A percentile compares a stretch with the other conserved stretches of the same genome.
phyloP scores from a whole-genome alignment of 108 stramenopile genomes.

The Skeletonema grethae region DNA sequence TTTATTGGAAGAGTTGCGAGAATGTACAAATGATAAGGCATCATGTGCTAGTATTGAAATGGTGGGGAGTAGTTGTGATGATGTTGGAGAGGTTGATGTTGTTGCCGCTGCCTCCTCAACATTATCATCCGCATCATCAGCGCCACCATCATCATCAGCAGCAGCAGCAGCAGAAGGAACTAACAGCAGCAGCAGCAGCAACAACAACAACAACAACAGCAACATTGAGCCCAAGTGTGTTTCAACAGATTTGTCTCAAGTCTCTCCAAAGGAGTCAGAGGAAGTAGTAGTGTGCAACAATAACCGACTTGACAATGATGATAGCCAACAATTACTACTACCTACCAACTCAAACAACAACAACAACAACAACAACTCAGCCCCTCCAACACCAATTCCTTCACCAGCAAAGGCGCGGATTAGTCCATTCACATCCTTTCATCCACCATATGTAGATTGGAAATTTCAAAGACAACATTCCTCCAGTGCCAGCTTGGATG shows the following conservation, averaged over 20 bases:
- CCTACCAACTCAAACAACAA: background rate
- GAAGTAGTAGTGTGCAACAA: background rate
- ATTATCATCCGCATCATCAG: background rate
- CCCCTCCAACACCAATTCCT: slow-evolving; percentile 14
- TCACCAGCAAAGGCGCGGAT: slow-evolving; percentile 19
- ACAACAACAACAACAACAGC: no score
- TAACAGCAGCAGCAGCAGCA: no score
- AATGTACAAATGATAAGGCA: slow-evolving; percentile 6
- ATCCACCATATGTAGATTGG: slow-evolving; percentile 31
- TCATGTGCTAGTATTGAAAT: background rate
- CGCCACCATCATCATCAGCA: background rate
- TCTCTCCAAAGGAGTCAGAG: slow-evolving; percentile 8
- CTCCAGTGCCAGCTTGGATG: slow-evolving; percentile 15
- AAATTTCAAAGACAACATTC: slow-evolving; percentile 43
- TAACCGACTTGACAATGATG: background rate
- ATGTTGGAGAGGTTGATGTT: slow-evolving; percentile 34
- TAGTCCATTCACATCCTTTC: slow-evolving; percentile 2
- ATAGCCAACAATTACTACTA: background rate
- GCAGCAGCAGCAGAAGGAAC: background rate
- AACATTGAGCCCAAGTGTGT: slow-evolving; percentile 6
- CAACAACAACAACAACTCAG: no score
- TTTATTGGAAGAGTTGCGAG: slow-evolving; percentile 23
- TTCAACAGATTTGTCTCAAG: slow-evolving; percentile 4
- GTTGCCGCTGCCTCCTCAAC: background rate
- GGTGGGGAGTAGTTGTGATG: slow-evolving; percentile 27